These are phyloP conservation scores for Leccinum variicolor DNA, from an alignment of 768 basidiomycete species.

Conservation along the genomic window DNA sequence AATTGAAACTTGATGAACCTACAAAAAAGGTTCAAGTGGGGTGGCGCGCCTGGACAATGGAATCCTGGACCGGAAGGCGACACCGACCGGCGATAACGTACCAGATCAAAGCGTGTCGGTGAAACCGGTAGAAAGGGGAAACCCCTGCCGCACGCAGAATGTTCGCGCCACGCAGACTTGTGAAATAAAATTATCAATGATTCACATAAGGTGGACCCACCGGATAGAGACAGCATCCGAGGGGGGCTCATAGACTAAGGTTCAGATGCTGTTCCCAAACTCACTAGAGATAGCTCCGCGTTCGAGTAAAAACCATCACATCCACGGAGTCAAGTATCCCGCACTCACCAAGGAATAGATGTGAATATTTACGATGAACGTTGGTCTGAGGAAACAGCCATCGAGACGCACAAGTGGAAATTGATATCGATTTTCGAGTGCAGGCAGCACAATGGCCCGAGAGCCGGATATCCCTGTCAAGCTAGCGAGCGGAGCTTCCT, in stretches of 20 bases:
- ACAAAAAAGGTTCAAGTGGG: background rate
- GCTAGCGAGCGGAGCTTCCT: background rate
- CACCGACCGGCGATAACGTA: background rate
- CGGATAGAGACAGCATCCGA: background rate
- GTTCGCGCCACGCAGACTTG: background rate
- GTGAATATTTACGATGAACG: background rate
- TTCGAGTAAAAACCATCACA: background rate
- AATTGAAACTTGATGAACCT: background rate
- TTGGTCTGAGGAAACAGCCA: background rate
- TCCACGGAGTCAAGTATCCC: background rate
- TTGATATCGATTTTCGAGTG: background rate
- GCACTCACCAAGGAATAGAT: background rate
- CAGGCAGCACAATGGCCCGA: background rate
- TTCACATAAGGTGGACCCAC: background rate
- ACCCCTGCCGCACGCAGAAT: background rate
- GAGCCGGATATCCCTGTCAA: background rate
- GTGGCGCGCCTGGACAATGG: background rate
- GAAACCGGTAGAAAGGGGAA: background rate
- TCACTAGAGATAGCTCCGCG: background rate
- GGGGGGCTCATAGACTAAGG: too few relatives aligned
- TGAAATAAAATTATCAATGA: background rate
- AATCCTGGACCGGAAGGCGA: background rate
- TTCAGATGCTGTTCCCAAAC: background rate
- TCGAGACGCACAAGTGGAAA: background rate
- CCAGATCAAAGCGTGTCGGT: background rate